Percentiles rank a stretch among this genome's conserved stretches.
Evolutionary conservation across 176 grass and related monocot genomes (phyloP).

Genomic region (Areca catechu): DNA sequence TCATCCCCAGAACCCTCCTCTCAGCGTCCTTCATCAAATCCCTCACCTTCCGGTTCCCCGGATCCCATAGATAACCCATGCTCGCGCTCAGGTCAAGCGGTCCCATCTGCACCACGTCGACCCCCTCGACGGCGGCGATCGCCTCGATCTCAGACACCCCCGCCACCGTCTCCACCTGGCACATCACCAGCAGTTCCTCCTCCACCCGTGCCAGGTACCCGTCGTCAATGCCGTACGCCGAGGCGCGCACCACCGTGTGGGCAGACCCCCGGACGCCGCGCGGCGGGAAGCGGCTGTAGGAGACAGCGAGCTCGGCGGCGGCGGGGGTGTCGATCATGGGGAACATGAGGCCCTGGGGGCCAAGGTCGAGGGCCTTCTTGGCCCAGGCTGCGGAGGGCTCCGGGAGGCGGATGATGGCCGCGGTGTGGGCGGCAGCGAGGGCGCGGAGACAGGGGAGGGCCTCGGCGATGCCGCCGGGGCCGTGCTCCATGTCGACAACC

Average conservation of each 20-base stretch:
- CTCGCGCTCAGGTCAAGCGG: constrained; percentile 82
- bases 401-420: constrained; percentile 61
- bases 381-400: constrained; percentile 63
- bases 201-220: constrained; percentile 73
- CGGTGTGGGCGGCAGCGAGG: constrained; percentile 54
- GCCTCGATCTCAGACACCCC: constrained; percentile 59
- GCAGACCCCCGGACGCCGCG: constrained; percentile 78
- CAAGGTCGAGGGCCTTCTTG: constrained; percentile 91
- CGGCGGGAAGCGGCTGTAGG: constrained; percentile 62
- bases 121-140: constrained; percentile 73
- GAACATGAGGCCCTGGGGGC: constrained; percentile 79
- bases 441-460: constrained; percentile 69
- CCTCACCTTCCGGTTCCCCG: constrained; percentile 81
- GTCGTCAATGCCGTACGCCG: constrained; percentile 80
- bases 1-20: constrained; percentile 49
- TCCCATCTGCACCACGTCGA: constrained; percentile 80
- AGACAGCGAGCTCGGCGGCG: constrained; percentile 40
- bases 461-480: constrained; percentile 63
- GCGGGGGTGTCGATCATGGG: constrained; percentile 46
- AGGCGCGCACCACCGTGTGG: constrained; percentile 79
- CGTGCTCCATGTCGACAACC: constrained; percentile 90
- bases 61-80: constrained; percentile 90
- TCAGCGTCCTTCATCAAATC: constrained; percentile 56
- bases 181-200: constrained; percentile 76
- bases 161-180: constrained; percentile 59